Base-by-base conservation (phyloP, 1,284 basidiomycete species). In the Chiua sp. region DNA sequence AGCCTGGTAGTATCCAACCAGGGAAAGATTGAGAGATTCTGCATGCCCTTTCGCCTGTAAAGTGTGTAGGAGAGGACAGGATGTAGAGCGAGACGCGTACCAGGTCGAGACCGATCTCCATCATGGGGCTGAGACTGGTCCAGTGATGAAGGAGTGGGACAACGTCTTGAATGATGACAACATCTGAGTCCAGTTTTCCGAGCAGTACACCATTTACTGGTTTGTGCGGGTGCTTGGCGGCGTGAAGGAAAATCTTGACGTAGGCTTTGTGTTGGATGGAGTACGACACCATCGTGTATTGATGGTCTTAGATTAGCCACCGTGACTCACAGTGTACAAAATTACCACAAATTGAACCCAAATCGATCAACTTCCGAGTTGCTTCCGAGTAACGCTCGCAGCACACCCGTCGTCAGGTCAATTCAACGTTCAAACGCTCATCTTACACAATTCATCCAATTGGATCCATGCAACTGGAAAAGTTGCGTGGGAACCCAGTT, bases 91-190 rank as follows among this genome's bases (percentile, higher is more conserved):
- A 51, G 18, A 42, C 46, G 76, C 84, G 68, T 66, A 91, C 90
- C 66, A 92, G 74, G 65, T 89, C 87, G 51, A 93, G 78, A 16
- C 89, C 91, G 61, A 91, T 86, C 69, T 92, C 90, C 87, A 91
- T 90, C 85, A 89, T 90, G 3, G 88, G 87, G 62, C 87, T 89
- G 55, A 92, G 77, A 64, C 82, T 87, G 13, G 90, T 91, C 91
- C 90, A 92, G 68, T 91, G 86, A 70, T 92, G 91, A 53, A 91
- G 79, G 37, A 92, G 77, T n/a, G 90, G 90, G 39, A 93, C 78
- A 6, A 85, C 81, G 68, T 92, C 90, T 53, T 79, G 75, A 53
- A 89, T 80, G 59, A 73, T 71, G 39, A 89, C 79, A 3, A 70
- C 68, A 59, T 53, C 72, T 50, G 67, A 68, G 4, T 68, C 65